Conservation (phyloP, 345 rosid species). For the Carallia pectinifolia region DNA sequence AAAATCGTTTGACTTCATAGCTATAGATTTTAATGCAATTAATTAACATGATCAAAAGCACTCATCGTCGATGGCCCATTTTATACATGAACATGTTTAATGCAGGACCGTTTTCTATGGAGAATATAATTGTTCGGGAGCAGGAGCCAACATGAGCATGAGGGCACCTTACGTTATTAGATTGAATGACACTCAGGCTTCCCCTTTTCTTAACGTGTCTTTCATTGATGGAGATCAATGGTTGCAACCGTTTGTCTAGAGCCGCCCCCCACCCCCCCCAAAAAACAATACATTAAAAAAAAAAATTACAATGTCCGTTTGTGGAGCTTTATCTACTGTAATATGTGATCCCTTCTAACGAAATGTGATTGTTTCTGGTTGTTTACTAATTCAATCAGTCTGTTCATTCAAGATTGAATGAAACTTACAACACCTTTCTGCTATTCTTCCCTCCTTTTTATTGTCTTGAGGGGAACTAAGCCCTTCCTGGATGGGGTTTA, state of each 20-base stretch:
- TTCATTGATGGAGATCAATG: slow-evolving; percentile 80
- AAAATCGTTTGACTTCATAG: neutral
- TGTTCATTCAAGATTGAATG: too few relatives aligned
- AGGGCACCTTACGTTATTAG: slow-evolving; percentile 65
- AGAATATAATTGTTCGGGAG: slow-evolving; percentile 71
- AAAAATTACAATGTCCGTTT: too few relatives aligned
- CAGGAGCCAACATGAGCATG: slow-evolving; percentile 54
- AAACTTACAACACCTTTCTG: too few relatives aligned
- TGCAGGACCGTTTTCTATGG: slow-evolving; percentile 73
- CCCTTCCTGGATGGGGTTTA: too few relatives aligned
- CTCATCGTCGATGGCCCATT: neutral
- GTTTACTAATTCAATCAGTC: too few relatives aligned
- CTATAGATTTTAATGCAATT: neutral
- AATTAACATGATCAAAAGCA: neutral
- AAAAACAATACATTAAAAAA: too few relatives aligned
- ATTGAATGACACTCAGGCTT: slow-evolving; percentile 62
- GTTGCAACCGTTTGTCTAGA: slow-evolving; percentile 30
- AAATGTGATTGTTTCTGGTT: too few relatives aligned
- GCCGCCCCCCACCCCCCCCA: too few relatives aligned
- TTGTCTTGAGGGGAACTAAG: too few relatives aligned
- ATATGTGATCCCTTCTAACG: too few relatives aligned
- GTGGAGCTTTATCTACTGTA: too few relatives aligned
- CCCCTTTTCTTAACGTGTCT: slow-evolving; percentile 46
- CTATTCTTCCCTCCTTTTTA: too few relatives aligned
- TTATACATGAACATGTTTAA: neutral